Evolutionary conservation across 192 early-diverging fungal genomes (phyloP).

Genomic region (Backusella mclennaniae): DNA sequence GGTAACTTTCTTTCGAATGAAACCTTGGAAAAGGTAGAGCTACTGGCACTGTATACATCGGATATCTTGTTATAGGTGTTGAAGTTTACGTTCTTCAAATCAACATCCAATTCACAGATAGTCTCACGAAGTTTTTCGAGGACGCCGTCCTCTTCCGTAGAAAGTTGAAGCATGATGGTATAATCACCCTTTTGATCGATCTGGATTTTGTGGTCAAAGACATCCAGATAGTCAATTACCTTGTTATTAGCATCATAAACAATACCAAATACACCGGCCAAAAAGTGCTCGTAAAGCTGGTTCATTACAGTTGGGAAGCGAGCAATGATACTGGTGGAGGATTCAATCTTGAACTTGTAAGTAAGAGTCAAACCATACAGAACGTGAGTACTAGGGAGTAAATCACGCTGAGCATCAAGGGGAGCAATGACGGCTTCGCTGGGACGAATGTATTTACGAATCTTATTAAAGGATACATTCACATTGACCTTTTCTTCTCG

Average conservation of each 20-base stretch:
- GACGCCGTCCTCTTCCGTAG: conserved; percentile 59
- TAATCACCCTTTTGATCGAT: conserved; percentile 83
- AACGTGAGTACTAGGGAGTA: conserved; percentile 61
- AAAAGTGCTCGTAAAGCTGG: conserved; percentile 77
- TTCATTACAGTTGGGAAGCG: conserved; percentile 60
- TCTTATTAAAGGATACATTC: conserved; percentile 42
- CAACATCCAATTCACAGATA: conserved; percentile 64
- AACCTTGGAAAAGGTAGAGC: conserved; percentile 40
- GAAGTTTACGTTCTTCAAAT: conserved; percentile 54
- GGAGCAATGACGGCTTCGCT: conserved; percentile 60
- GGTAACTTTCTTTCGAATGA: conserved; percentile 51
- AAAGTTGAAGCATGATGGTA: conserved; percentile 75
- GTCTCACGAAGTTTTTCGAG: conserved; percentile 75
- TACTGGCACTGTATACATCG: conserved; percentile 49
- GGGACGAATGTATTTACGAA: conserved; percentile 72
- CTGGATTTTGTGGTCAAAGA: conserved; percentile 69
- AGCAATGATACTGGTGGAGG: conserved; percentile 52
- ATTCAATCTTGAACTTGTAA: conserved; percentile 69
- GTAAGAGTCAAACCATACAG: conserved; percentile 74
- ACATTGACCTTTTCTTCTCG: conserved; percentile 67
- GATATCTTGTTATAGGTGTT: conserved; percentile 53
- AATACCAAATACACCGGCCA: conserved; percentile 66
- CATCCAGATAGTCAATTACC: conserved; percentile 64
- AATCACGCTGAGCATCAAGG: conserved; percentile 69
- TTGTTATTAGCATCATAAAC: conserved; percentile 83